phyloP scores from a whole-genome alignment of 73 alveolate genomes.

The Durusdinium trenchii region DNA sequence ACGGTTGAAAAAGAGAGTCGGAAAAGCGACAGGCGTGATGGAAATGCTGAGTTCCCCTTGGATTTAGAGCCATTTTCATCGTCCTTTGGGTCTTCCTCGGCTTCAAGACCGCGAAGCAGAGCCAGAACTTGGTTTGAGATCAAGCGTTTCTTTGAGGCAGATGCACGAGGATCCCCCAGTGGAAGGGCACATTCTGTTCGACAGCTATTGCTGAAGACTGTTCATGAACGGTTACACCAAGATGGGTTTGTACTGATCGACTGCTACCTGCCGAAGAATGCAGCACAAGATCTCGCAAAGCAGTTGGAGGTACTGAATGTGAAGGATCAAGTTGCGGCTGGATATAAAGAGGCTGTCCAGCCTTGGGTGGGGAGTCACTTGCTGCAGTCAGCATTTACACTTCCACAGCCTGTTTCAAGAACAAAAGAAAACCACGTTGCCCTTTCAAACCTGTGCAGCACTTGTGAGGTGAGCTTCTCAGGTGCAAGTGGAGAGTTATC shows the following conservation, averaged over 20 bases:
- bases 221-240: conserved; percentile 18
- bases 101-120: background rate
- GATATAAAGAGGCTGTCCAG: background rate
- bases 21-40: background rate
- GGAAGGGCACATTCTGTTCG: conserved; percentile 27
- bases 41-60: background rate
- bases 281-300: background rate
- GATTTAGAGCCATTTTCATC: background rate
- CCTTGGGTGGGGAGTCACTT: conserved; percentile 17
- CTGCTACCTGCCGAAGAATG: background rate
- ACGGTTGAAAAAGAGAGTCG: conserved; percentile 22
- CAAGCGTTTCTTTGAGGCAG: conserved; percentile 78
- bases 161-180: conserved; percentile 25
- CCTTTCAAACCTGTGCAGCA: background rate
- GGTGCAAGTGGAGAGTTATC: background rate
- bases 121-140: conserved; percentile 66
- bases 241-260: conserved; percentile 77
- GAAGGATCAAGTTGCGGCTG: background rate
- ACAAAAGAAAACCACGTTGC: background rate
- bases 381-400: background rate
- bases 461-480: background rate
- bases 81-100: background rate
- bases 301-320: background rate
- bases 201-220: conserved; percentile 59
- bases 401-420: background rate